Evolutionary conservation across 148 eudicot genomes (phyloP).

Genomic region (Hydrangea macrophylla): DNA sequence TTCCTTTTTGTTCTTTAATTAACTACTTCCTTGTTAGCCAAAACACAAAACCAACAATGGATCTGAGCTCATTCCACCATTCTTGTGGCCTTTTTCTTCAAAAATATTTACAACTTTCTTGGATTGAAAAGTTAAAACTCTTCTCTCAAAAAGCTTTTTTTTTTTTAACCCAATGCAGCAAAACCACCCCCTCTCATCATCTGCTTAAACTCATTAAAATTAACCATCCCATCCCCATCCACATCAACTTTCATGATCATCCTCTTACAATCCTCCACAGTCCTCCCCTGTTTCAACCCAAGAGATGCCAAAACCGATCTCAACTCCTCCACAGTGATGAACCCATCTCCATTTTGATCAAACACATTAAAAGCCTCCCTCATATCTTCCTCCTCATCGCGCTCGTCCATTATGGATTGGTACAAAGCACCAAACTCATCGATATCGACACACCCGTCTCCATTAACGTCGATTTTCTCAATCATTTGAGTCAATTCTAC

Average conservation of each 20-base stretch:
- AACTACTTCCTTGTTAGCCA: background rate
- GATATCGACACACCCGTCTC: constrained; percentile 32
- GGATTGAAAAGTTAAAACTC: background rate
- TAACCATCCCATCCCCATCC: constrained; percentile 31
- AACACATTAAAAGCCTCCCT: constrained; percentile 30
- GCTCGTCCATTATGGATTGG: constrained; percentile 23
- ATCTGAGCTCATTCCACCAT: background rate
- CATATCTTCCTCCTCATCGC: constrained; percentile 27
- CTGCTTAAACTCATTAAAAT: constrained; percentile 21
- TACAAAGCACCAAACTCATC: constrained; percentile 34
- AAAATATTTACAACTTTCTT: background rate
- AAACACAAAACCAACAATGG: background rate
- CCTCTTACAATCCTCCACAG: constrained; percentile 22
- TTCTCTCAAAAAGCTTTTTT: background rate
- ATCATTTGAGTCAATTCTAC: constrained; percentile 31
- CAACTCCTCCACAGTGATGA: constrained; percentile 29
- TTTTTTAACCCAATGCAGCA: constrained; percentile 12
- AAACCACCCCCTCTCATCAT: constrained; percentile 33
- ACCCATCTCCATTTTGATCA: constrained; percentile 30
- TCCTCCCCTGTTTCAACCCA: constrained; percentile 27
- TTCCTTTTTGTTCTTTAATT: no score
- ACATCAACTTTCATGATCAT: constrained; percentile 31
- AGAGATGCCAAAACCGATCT: constrained; percentile 22
- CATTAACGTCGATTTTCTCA: constrained; percentile 33
- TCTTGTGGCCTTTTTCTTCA: background rate